Evolutionary conservation across 2,329 filamentous ascomycete species (phyloP), one percentile per base, ranked within the genome.

Genomic region (Hypoxylon sp.): DNA sequence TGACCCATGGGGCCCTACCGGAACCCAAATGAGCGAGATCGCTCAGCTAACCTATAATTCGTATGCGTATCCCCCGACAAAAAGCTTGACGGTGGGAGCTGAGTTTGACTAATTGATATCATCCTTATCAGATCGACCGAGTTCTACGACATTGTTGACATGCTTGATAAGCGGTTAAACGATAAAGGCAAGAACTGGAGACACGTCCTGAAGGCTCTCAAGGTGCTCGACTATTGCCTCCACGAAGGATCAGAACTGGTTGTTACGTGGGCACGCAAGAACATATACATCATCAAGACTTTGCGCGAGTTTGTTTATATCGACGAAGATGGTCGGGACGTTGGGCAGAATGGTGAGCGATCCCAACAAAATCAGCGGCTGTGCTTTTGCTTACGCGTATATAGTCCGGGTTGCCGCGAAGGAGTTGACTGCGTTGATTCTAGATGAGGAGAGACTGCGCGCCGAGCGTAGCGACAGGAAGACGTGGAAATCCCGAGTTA

Each of bases 131-230:
- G 93, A 69, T 92, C 91, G 25, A 93, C 89, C 73, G 94, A 97
- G 72, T 99, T 99, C 77, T 96, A 96, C 77, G 93, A 99, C 71
- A 97, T 99, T 67, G 96, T 99, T 88, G 94, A 99, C 72, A 99
- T 99, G 91, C 80, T 99, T 62, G 94, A 99, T 75, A 97, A 97
- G 79, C 88, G 94, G 63, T 78, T 99, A 67, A 99, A 99, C 67
- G 94, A 99, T 74, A 97, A 99, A 75, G 94, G 94, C 69, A 99
- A 97, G 81, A 99, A 99, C 72, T 99, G 94, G 94, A 87, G 94
- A 65, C 94, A 99, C 71, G 94, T 99, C 8, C 78, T 99, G 53
- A 99, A 99, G 75, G 95, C 94, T 30, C 79, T 99, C 63, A 99
- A 99, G 72, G 94, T 99, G 43, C 82, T 97, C 50, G 94, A 99